Evolutionary conservation across 1,284 basidiomycete species (phyloP).

Genomic region (Leucoagaricus sp.): DNA sequence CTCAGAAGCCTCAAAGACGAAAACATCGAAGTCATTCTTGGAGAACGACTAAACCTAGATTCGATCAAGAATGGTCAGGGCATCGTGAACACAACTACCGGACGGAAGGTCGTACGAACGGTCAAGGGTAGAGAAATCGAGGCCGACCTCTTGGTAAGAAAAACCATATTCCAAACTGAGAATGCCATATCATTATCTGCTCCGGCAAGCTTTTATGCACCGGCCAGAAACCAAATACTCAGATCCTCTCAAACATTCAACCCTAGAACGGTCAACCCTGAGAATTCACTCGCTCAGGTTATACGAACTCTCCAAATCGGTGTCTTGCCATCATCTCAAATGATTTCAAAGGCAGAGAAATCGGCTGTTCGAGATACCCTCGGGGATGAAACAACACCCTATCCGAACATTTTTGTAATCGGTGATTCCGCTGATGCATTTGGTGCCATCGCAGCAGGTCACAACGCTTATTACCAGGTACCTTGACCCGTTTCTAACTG

Average conservation of each 20-base stretch:
- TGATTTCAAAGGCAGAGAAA: not conserved
- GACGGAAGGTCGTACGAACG: conserved; percentile 50
- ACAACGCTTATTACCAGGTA: conserved; percentile 69
- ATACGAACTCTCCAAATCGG: conserved; percentile 62
- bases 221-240: conserved; percentile 74
- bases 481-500: conserved; percentile 8
- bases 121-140: conserved; percentile 57
- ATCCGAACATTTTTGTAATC: conserved; percentile 64
- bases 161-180: too few species aligned
- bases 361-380: conserved; percentile 28
- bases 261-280: conserved; percentile 48
- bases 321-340: conserved; percentile 18
- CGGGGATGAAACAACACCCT: conserved; percentile 34
- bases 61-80: conserved; percentile 30
- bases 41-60: conserved; percentile 53
- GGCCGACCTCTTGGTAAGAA: conserved; percentile 62
- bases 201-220: conserved; percentile 68
- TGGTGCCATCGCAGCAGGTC: conserved; percentile 71
- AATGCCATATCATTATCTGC: not conserved
- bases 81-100: conserved; percentile 11
- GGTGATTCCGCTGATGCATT: conserved; percentile 74
- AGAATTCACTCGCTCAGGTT: conserved; percentile 54
- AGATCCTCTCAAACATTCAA: conserved; percentile 53
- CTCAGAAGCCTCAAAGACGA: conserved; percentile 42
- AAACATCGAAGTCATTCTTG: conserved; percentile 52